Conservation (phyloP, 352 stramenopile species). For the Pythium chondricola region DNA sequence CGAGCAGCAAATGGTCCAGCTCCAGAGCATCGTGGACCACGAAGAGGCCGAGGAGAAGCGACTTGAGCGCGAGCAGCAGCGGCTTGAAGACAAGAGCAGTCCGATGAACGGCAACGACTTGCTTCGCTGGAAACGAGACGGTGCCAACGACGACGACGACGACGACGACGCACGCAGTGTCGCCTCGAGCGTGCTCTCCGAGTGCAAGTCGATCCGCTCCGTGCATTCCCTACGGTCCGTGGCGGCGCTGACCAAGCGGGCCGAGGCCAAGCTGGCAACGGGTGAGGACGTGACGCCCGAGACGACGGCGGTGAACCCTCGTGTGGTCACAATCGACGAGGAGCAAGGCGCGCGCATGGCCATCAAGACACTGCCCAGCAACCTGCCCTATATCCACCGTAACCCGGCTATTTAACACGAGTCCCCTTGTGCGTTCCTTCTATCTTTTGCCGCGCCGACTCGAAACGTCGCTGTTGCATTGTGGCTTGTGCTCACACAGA, state of each 20-base stretch:
- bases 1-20: slow-evolving; percentile 85
- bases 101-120: slow-evolving; percentile 52
- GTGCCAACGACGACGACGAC: slow-evolving; percentile 17
- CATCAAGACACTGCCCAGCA: slow-evolving; percentile 87
- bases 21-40: slow-evolving; percentile 80
- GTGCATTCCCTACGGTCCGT: slow-evolving; percentile 82
- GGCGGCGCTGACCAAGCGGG: slow-evolving; percentile 59
- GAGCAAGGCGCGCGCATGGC: slow-evolving; percentile 81
- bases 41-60: slow-evolving; percentile 81
- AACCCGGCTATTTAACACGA: slow-evolving; percentile 84
- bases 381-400: slow-evolving; percentile 92
- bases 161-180: slow-evolving; percentile 69
- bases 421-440: not conserved
- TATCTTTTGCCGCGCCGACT: no score
- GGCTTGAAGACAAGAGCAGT: slow-evolving; percentile 47
- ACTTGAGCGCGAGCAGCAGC: slow-evolving; percentile 69
- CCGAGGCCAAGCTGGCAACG: slow-evolving; percentile 53
- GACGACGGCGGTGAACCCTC: slow-evolving; percentile 35
- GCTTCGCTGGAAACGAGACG: slow-evolving; percentile 28
- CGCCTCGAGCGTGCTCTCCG: slow-evolving; percentile 68
- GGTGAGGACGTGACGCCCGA: not conserved
- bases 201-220: slow-evolving; percentile 83
- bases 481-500: no score
- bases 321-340: slow-evolving; percentile 87
- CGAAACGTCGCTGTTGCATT: slow-evolving; percentile 5